Base-by-base conservation (phyloP, 2,329 filamentous ascomycete genomes). In the Emericellopsis cladophorae region DNA sequence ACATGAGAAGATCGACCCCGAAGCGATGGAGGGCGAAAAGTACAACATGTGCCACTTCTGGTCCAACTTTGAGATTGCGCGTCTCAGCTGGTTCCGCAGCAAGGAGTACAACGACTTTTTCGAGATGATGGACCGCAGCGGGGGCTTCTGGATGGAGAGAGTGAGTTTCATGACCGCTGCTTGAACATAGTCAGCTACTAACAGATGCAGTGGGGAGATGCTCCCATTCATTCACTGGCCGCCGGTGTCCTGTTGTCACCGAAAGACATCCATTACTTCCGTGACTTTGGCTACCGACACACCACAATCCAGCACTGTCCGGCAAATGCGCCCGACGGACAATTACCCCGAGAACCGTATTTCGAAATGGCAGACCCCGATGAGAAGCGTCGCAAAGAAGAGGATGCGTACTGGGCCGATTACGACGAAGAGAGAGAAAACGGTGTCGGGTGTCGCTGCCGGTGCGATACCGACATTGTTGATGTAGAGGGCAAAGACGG, bases 31-130 rank as follows among this genome's bases (percentile, higher is more conserved):
- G 58, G 87, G 88, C 47, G 92, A 98, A 61, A 85, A 81, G 53
- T 98, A 98, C 72, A 98, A 98, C 67, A 98, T 98, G 92, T 98
- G 92, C 60, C 92, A 98, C 68, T 98, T 95, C 70, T 98, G 92
- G 92, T 95, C 88, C 61, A 98, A 98, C 61, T 98, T 98, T 51
- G 92, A 98, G 63, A 98, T 98, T 65, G 92, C 92, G 12, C 79
- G 81, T 44, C 74, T 98, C 45, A 83, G 86, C 65, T 98, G 88
- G 79, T 96, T 96, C 75, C 79, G 92, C 51, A 95, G 89, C 68
- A 90, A 95, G 65, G 84, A 88, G 56, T 98, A 98, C 59, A 84
- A 94, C 52, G 92, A 95, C 49, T 98, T 98, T 62, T 98, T 98
- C 61, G 72, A 95, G 54, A 93, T 94, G 83, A 95, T 98, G 90